Percentiles rank a stretch among this genome's conserved stretches.
Evolutionary conservation across 352 stramenopile genomes (phyloP).

Genomic region (Pythium phragmiticola): DNA sequence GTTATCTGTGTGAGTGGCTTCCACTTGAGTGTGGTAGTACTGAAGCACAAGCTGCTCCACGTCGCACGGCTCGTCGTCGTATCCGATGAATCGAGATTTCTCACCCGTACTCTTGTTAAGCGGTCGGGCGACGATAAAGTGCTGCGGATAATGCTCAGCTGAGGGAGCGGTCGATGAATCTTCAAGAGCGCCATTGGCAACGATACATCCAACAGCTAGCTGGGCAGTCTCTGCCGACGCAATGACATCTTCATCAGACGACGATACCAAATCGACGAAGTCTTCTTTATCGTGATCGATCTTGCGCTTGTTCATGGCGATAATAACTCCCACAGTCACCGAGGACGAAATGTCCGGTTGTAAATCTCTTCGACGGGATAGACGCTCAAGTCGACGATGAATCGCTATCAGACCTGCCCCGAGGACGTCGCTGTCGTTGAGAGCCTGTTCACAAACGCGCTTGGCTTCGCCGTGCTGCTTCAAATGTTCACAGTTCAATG

Average conservation of each 20-base stretch:
- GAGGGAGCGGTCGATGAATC: neutral
- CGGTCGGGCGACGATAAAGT: constrained; percentile 63
- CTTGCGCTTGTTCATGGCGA: neutral
- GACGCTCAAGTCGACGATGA: constrained; percentile 44
- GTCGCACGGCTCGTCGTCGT: constrained; percentile 80
- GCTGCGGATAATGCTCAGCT: constrained; percentile 31
- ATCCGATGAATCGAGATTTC: constrained; percentile 87
- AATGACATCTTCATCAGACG: constrained; percentile 13
- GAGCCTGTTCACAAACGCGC: constrained; percentile 46
- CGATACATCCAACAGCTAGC: neutral
- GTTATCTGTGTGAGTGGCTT: constrained; percentile 4
- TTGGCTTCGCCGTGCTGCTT: constrained; percentile 56
- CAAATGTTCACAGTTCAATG: constrained; percentile 72
- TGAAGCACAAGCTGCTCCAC: constrained; percentile 87
- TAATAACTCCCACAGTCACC: neutral
- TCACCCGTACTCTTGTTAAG: constrained; percentile 73
- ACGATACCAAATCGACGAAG: constrained; percentile 22
- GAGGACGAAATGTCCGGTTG: neutral
- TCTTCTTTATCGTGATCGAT: constrained; percentile 13
- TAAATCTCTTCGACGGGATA: constrained; percentile 34
- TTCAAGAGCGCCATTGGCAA: neutral
- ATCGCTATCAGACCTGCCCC: constrained; percentile 56
- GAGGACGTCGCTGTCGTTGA: constrained; percentile 56
- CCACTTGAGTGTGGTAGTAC: constrained; percentile 47
- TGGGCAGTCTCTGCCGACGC: neutral